Base-by-base conservation (phyloP, 2,329 filamentous ascomycete genomes). In the Hymenoscyphus fraxineus region DNA sequence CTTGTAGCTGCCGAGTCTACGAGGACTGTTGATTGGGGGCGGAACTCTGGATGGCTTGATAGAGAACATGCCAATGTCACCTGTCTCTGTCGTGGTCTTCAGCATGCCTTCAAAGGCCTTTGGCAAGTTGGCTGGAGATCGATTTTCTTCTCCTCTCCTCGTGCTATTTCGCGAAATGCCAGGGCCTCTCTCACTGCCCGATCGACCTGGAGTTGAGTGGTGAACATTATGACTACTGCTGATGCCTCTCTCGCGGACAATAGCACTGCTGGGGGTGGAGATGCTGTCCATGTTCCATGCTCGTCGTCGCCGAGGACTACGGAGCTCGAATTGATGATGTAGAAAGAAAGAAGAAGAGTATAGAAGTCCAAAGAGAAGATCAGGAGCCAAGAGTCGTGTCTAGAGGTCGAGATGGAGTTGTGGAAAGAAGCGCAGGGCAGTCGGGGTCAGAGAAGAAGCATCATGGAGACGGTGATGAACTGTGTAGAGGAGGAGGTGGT, bases 61-160 rank as follows among this genome's bases (percentile, higher is more conserved):
- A 60, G 83, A 85, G 73, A 87, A 88, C 59, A 83, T 76, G 4
- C 85, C 85, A 68, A 87, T 85, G 68, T 88, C 85, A n/a, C 86
- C 85, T 9, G 85, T 87, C 71, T 88, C 86, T 0, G 85, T 88
- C 1, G 84, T 87, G 3, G 83, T 88, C 76, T 84, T 88, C 65
- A 88, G 78, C 86, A 88, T 88, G 73, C 84, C 83, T 69, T 86
- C 82, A n/a, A 88, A 76, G 1, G 83, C 83, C 5, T 81, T 83
- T 0, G 84, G 83, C 0, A 73, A 41, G 78, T 82, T 57, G 76
- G 78, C 15, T 82, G 77, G 60, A 82, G 75, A 35, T 73, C 72
- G 38, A 76, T 68, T 70, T 58, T 73, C 70, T 38, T 65, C 61
- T 5, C 38, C 10, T 72, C 63, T 80, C 80, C 63, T 81, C 78